Percentiles rank a stretch among this genome's conserved stretches.
Evolutionary conservation across 768 basidiomycete species (phyloP).

Genomic region (Suillus ampliporus): DNA sequence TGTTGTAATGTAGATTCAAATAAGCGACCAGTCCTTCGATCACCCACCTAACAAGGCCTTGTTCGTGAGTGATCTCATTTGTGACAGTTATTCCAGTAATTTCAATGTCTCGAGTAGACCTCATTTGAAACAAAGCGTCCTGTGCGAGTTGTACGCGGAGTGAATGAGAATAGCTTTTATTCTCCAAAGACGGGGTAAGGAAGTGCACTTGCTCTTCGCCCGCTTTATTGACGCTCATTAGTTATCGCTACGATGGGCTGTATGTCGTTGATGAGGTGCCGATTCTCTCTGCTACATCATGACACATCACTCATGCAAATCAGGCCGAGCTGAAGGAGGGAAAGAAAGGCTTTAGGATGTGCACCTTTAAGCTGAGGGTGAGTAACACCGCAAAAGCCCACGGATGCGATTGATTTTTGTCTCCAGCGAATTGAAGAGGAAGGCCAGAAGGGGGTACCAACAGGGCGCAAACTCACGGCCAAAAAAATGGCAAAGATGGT

Average conservation of each 20-base stretch:
- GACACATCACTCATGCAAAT: slow-evolving; percentile 12
- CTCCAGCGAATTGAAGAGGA: slow-evolving; percentile 31
- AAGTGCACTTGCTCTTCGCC: not conserved
- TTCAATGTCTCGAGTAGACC: slow-evolving; percentile 24
- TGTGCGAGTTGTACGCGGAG: slow-evolving; percentile 46
- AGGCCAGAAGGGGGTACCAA: slow-evolving; percentile 25
- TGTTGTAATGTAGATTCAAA: slow-evolving; percentile 25
- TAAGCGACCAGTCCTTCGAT: slow-evolving; percentile 29
- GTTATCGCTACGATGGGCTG: slow-evolving; percentile 40
- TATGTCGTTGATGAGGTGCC: slow-evolving; percentile 33
- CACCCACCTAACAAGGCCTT: slow-evolving; percentile 26
- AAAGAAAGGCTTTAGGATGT: slow-evolving; percentile 31
- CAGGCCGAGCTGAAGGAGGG: slow-evolving; percentile 25
- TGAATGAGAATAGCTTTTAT: slow-evolving; percentile 17
- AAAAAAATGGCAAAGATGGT: slow-evolving; percentile 21
- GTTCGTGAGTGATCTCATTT: slow-evolving; percentile 14
- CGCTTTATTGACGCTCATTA: slow-evolving; percentile 3
- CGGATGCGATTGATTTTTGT: slow-evolving; percentile 13
- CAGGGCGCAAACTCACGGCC: slow-evolving; percentile 22
- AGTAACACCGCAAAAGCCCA: not conserved
- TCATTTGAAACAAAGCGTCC: slow-evolving; percentile 36
- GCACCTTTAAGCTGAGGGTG: slow-evolving; percentile 36
- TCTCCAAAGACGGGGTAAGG: slow-evolving; percentile 32
- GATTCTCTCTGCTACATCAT: not conserved
- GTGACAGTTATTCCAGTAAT: not conserved